A percentile compares a stretch with the other conserved stretches of the same genome.
phyloP scores from a whole-genome alignment of 345 rosid species.

The Sapria himalayana region DNA sequence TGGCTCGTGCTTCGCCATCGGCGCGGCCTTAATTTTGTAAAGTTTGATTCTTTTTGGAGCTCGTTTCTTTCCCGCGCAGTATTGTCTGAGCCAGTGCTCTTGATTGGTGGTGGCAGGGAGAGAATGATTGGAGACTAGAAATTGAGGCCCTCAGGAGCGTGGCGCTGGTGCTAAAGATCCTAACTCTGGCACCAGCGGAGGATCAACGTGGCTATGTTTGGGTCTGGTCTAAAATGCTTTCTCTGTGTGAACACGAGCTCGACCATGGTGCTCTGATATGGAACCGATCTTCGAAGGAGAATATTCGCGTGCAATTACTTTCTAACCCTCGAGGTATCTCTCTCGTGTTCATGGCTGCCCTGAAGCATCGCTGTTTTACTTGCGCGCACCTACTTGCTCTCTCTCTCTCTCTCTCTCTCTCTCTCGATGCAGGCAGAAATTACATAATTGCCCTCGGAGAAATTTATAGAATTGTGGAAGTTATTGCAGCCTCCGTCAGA shows the following conservation, averaged over 20 bases:
- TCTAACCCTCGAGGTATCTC: conserved; percentile 36
- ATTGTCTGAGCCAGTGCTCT: not conserved
- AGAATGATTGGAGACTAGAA: conserved; percentile 27
- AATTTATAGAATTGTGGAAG: conserved; percentile 49
- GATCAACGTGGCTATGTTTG: conserved; percentile 36
- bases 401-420: not conserved
- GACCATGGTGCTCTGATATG: conserved; percentile 58
- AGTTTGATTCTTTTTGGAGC: not conserved
- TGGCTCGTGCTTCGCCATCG: not conserved
- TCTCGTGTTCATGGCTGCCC: not conserved
- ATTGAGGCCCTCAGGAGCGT: conserved; percentile 41
- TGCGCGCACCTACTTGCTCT: not conserved
- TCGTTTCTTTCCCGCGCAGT: conserved; percentile 4
- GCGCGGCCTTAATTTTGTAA: conserved; percentile 1
- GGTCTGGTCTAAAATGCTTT: conserved; percentile 39
- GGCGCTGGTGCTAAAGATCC: conserved; percentile 26
- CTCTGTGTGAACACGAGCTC: conserved; percentile 50
- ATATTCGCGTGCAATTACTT: conserved; percentile 24
- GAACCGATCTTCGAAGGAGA: conserved; percentile 32
- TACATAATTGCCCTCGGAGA: conserved; percentile 54
- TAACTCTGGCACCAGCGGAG: conserved; percentile 31
- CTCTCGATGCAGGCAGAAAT: conserved; percentile 30
- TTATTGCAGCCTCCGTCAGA: conserved; percentile 36
- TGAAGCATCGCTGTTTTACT: too few relatives aligned
- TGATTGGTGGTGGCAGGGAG: conserved; percentile 24